Base-by-base conservation (phyloP, 75 land plant genomes). In the Pinus taeda region DNA sequence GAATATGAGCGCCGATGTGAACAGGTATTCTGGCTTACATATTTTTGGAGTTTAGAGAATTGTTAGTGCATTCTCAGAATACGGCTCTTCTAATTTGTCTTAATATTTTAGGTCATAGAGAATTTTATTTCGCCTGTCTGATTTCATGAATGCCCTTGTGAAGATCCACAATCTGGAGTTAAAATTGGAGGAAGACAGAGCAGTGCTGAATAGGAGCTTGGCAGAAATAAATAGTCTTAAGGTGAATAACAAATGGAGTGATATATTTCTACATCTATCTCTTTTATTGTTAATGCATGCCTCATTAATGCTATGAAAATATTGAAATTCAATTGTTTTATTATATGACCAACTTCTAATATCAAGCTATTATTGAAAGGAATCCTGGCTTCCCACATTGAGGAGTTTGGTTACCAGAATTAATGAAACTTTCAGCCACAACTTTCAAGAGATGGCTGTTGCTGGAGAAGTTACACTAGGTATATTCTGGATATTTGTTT, bases 391-490 rank as follows among this genome's bases (percentile, higher is more conserved):
- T 55, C 93, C 96, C 64, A 91, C 91, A 59, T 85, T 97, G 66
- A 80, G 91, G 56, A 83, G 81, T 59, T 93, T 93, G 78, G 96
- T 97, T 60, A 26, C 79, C 8, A 89, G 85, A 78, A 97, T 97
- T 24, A 93, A 97, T 88, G 90, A 84, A 21, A 93, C 93, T 29
- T 97, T 97, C 75, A 83, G 98, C 82, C 87, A 83, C 14, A 97
- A 95, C 73, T 95, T 97, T 76, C 79, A 79, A 79, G 99, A 97
- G 71, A 97, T 97, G 99, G 99, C 99, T 72, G 93, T 95, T 78
- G 99, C 98, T 20, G 99, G 99, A 71, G 99, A 97, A 84, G 94
- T 97, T 39, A 84, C 80, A 57, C 86, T 97, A 59, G 99, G 99
- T 97, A 88, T 67, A 75, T 22, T 21, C 7, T 60, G 8, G 9